Evolutionary conservation across 306 rosid genomes (phyloP).

Genomic region (Cucumis hystrix): DNA sequence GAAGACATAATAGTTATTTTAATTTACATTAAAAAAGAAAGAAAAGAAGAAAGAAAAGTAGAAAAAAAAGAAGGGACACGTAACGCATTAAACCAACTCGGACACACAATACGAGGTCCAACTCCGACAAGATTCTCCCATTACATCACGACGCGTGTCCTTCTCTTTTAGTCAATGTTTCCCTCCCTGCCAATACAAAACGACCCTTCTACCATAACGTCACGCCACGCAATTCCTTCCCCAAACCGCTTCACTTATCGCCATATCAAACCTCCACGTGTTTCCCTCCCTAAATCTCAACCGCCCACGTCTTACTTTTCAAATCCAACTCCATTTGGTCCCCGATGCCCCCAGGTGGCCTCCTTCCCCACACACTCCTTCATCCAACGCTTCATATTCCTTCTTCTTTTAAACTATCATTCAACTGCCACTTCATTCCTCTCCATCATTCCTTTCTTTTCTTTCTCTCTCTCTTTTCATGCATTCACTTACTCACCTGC

Average conservation of each 20-base stretch:
- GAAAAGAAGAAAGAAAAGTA: background rate
- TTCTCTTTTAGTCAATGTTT: background rate
- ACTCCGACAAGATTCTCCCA: background rate
- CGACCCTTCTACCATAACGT: constrained; percentile 10
- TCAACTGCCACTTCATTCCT: background rate
- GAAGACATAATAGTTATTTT: too few relatives aligned
- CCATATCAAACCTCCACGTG: constrained; percentile 34
- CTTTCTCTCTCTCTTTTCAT: background rate
- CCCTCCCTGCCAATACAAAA: constrained; percentile 2
- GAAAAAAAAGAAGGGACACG: background rate
- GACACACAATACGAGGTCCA: constrained; percentile 7
- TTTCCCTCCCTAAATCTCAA: background rate
- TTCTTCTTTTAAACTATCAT: constrained; percentile 5
- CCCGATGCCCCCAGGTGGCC: constrained; percentile 27
- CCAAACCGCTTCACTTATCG: constrained; percentile 15
- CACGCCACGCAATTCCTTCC: constrained; percentile 41
- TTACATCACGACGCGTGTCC: background rate
- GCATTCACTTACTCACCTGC: background rate
- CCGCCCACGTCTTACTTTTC: constrained; percentile 57
- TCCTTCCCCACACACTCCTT: background rate
- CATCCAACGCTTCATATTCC: constrained; percentile 26
- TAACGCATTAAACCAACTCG: background rate
- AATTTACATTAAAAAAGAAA: too few relatives aligned
- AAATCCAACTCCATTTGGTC: constrained; percentile 25
- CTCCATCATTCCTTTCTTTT: background rate